phyloP scores from a whole-genome alignment of 2,329 filamentous ascomycete species.

The Aspergillus quadricinctus region DNA sequence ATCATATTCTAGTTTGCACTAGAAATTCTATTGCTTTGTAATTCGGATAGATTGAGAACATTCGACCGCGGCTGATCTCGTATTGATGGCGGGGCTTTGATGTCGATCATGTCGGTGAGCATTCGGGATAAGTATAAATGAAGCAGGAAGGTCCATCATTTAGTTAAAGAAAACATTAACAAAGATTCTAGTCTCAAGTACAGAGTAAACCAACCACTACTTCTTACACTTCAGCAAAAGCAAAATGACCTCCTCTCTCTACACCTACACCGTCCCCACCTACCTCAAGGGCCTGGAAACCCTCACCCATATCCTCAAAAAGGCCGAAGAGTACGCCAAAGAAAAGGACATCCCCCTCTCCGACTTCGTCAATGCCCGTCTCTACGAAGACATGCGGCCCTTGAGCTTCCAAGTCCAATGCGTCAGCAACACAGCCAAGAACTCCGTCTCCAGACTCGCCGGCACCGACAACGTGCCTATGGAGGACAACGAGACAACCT shows the following conservation, averaged over 20 bases:
- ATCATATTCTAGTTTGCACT: not conserved
- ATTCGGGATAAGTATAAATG: not conserved
- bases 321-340: conserved; percentile 40
- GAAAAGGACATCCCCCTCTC: conserved; percentile 33
- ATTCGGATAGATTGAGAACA: not conserved
- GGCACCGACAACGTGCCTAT: conserved; percentile 29
- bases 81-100: not conserved
- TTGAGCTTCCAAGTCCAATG: conserved; percentile 49
- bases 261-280: conserved; percentile 38
- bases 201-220: not conserved
- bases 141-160: not conserved
- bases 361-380: conserved; percentile 37
- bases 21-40: not conserved
- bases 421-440: conserved; percentile 41
- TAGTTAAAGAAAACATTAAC: not conserved
- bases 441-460: conserved; percentile 36
- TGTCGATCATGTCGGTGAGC: too few relatives aligned
- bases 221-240: not conserved
- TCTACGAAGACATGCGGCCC: conserved; percentile 49
- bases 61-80: not conserved
- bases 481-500: conserved; percentile 46
- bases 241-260: conserved; percentile 13
- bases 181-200: not conserved
- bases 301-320: conserved; percentile 41
- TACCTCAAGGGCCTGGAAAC: conserved; percentile 43